phyloP scores from a whole-genome alignment of 2,329 filamentous ascomycete genomes.

The Aspergillus sp. region DNA sequence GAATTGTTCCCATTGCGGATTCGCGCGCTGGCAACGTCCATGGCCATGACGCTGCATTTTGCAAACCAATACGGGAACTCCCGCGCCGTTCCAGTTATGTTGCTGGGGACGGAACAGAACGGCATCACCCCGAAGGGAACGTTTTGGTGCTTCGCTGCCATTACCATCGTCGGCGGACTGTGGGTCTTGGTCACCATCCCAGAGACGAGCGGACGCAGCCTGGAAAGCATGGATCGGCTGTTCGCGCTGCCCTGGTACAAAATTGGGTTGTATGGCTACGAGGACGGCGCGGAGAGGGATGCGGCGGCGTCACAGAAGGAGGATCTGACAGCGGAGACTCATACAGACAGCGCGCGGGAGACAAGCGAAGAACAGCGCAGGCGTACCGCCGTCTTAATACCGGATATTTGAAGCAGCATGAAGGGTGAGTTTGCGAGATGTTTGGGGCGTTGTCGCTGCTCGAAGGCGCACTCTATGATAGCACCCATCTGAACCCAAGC shows the following conservation, averaged over 20 bases:
- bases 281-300: slow-evolving; percentile 21
- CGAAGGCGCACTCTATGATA: no score
- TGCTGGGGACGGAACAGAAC: slow-evolving; percentile 38
- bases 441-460: no score
- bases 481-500: no score
- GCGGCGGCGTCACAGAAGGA: slow-evolving; percentile 16
- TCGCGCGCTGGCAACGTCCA: slow-evolving; percentile 58
- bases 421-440: no score
- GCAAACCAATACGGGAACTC: slow-evolving; percentile 70
- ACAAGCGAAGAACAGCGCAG: no score
- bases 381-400: no score
- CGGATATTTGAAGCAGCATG: no score
- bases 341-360: slow-evolving; percentile 8
- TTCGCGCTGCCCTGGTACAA: slow-evolving; percentile 66
- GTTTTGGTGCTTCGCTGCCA: slow-evolving; percentile 64
- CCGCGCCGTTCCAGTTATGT: slow-evolving; percentile 66
- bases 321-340: slow-evolving; percentile 9
- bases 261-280: slow-evolving; percentile 47
- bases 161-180: slow-evolving; percentile 57
- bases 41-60: slow-evolving; percentile 72
- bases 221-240: slow-evolving; percentile 57
- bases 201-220: slow-evolving; percentile 54
- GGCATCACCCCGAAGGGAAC: slow-evolving; percentile 53
- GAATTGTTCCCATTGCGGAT: slow-evolving; percentile 70
- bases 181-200: slow-evolving; percentile 68